Base-by-base conservation (phyloP, 176 grass and related monocot genomes). In the Pontederia paniculata region DNA sequence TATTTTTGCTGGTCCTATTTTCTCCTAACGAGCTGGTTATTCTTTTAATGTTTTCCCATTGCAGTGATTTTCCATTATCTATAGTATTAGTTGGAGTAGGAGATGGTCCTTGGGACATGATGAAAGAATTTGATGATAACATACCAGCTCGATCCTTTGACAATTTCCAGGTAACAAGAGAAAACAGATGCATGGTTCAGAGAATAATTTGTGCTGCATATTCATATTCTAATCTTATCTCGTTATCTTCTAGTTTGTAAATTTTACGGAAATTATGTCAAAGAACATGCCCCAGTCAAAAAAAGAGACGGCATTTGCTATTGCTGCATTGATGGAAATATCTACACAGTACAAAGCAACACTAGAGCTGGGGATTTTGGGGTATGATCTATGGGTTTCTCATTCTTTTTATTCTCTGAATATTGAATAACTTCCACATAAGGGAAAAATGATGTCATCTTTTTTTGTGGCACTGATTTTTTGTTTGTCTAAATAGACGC, bases 81-180 rank as follows among this genome's bases (percentile, higher is more conserved):
- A 67, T 67, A 42, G 17, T 67, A 43, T 53, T 67, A 48, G 64
- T 67, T 44, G 64, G 64, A 54, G 64, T 67, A 20, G 64, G 64
- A 67, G 64, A 67, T 67, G 64, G 64, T 17, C 64, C 64, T 53
- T 67, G 64, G 64, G 64, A 67, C 17, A 67, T 67, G 64, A 67
- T 67, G 64, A 67, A 67, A 43, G 64, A 67, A 67, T 67, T 67
- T 44, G 64, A 67, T 22, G 64, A 67, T 44, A 54, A 67, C 50
- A 67, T 67, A 20, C 64, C 64, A 53, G 50, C 28, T 31, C 64
- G 64, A 52, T 9, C 64, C 31, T 67, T 67, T 15, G 64, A 67
- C 53, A 67, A 67, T 67, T 67, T 67, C 16, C 64, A 67, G 64
- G 64, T 54, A 43, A 54, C 2, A 18, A 44, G 11, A 19, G 57